These are phyloP conservation scores for Microdochium nivale DNA, from an alignment of 2,329 filamentous ascomycete genomes.

Conservation along the genomic window DNA sequence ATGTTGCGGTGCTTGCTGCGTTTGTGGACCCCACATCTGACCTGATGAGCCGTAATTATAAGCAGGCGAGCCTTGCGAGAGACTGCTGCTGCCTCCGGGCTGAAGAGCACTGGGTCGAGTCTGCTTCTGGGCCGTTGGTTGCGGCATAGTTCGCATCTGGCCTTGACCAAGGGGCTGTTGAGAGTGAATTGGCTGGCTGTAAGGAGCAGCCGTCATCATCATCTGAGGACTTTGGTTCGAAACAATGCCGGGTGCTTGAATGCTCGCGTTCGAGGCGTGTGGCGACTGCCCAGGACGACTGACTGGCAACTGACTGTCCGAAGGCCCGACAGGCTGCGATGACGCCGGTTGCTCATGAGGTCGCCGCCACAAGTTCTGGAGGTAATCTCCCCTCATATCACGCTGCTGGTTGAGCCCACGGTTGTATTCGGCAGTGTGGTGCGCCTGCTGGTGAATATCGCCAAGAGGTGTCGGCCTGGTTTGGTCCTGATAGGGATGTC, in stretches of 20 bases:
- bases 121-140: constrained; percentile 54
- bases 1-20: constrained; percentile 54
- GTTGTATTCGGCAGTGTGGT: constrained; percentile 86
- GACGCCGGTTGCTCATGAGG: constrained; percentile 67
- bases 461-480: constrained; percentile 65
- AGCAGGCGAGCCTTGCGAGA: constrained; percentile 42
- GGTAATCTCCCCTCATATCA: constrained; percentile 67
- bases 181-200: constrained; percentile 62
- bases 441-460: constrained; percentile 78
- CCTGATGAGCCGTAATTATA: constrained; percentile 55
- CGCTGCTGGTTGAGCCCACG: constrained; percentile 75
- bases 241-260: constrained; percentile 49
- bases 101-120: constrained; percentile 55
- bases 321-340: constrained; percentile 36
- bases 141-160: constrained; percentile 60
- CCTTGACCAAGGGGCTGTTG: constrained; percentile 67
- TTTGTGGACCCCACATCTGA: constrained; percentile 56
- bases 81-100: constrained; percentile 41
- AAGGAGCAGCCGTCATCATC: constrained; percentile 58
- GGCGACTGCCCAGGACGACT: constrained; percentile 50
- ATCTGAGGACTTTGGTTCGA: constrained; percentile 56
- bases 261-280: constrained; percentile 42
- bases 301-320: constrained; percentile 32
- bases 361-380: constrained; percentile 74
- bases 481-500: constrained; percentile 80